Evolutionary conservation across 2,329 filamentous ascomycete genomes (phyloP), one percentile per base, ranked within the genome.

Genomic region (Arthrobotrys iridis): DNA sequence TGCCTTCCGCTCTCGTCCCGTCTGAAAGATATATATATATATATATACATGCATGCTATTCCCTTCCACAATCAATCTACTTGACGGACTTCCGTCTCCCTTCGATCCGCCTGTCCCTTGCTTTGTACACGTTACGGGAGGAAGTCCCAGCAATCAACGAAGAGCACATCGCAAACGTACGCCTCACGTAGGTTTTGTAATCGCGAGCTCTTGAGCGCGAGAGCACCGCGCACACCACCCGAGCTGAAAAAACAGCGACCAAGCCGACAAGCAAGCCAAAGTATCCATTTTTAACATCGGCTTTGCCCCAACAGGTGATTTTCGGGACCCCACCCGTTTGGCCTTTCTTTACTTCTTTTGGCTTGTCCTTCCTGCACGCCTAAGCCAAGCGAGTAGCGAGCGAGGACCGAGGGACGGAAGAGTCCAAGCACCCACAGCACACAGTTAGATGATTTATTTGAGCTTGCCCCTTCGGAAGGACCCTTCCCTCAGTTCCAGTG

Each of bases 301-400:
- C 66, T n/a, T n/a, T 37, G 20, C 13, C 26, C 33, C 26, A 48
- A 15, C 68, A 59, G 68, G 70, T 74, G 62, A 62, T 52, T 67
- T 55, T 67, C 70, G 70, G 70, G 62, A 67, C 70, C 70, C 70
- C 70, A 74, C 70, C 62, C 62, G 62, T 60, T 22, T 73, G 68
- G 68, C 68, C 62, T 73, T 64, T 60, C 65, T 59, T 41, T 59
- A 30, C 46, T 52, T 26, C 67, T 45, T 72, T 57, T 50, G 28
- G 28, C 33, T 70, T 64, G 37, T 72, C 48, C 45, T 60, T 58
- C 46, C 50, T 55, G 50, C 50, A 55, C 30, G 50, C 18, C 50
- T 58, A 71, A 71, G 66, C 66, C 66, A 71, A 71, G 66, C 66
- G 66, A 71, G 66, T 67, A 74, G 62, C 70, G 68, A 73, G 68